A percentile compares a stretch with the other conserved stretches of the same genome.
Conservation (phyloP, 495 filamentous ascomycete species). For the Xylaria longipes region DNA sequence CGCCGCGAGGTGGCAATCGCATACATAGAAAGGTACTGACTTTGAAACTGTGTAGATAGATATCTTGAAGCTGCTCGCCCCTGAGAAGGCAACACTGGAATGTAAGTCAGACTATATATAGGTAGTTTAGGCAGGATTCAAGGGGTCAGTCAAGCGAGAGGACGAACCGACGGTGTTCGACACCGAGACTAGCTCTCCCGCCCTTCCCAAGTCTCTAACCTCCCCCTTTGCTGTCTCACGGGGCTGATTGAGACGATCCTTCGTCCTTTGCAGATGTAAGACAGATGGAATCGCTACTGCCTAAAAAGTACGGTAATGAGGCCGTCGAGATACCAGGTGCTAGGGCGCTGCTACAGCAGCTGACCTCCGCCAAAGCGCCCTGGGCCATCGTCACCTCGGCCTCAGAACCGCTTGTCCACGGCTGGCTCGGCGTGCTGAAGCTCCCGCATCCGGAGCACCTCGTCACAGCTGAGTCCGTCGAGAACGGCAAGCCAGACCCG, state of each 20-base stretch:
- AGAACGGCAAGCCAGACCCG: conserved; percentile 86
- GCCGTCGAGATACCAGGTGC: conserved; percentile 82
- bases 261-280: conserved; percentile 67
- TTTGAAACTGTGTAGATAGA: conserved; percentile 21
- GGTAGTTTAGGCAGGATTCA: neutral
- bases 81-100: conserved; percentile 86
- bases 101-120: conserved; percentile 61
- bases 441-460: conserved; percentile 76
- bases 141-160: conserved; percentile 12
- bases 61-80: conserved; percentile 65
- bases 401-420: conserved; percentile 77
- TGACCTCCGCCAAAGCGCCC: conserved; percentile 57
- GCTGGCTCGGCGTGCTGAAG: conserved; percentile 81
- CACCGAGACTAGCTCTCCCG: conserved; percentile 2
- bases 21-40: neutral
- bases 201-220: conserved; percentile 12
- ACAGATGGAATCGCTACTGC: conserved; percentile 77
- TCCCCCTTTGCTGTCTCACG: conserved; percentile 12
- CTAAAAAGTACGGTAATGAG: conserved; percentile 74
- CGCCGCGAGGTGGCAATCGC: neutral
- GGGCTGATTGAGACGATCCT: conserved; percentile 23
- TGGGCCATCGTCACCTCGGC: conserved; percentile 97
- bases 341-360: conserved; percentile 48
- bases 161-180: neutral
- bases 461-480: conserved; percentile 86